Base-by-base conservation (phyloP, 164 flowering plant genomes). In the Aristolochia fimbriata region DNA sequence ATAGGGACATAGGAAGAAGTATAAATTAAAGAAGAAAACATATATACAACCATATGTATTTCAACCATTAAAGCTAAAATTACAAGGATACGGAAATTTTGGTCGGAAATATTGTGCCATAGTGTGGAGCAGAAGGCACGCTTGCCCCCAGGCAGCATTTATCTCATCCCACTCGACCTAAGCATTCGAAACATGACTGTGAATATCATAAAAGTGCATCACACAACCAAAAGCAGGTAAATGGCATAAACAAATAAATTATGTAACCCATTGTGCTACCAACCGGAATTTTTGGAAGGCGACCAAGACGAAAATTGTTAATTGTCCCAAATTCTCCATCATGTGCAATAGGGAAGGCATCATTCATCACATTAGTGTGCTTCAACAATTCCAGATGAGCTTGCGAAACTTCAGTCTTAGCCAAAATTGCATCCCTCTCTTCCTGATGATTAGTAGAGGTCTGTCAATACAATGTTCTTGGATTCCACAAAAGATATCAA, bases 81-180 rank as follows among this genome's bases (percentile, higher is more conserved):
- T 6, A 37, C 56, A 75, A 81, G 87, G 85, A 84, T 84, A 84
- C 95, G 23, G 78, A 62, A 87, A 93, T 74, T 86, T 88, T 55
- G 96, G 96, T 51, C 81, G 71, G 73, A 83, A 91, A 75, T 94
- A 82, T 58, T 90, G 95, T 59, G 89, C 83, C 96, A 94, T 91
- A 51, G 96, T 94, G 60, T 94, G 97, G 64, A 94, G 91, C 47
- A 93, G 92, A 68, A 94, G 91, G 68, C 97, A 90, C 51, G 97
- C 96, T 78, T 90, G 99, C 48, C 99, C 99, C 97, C 97, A 94
- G 22, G 99, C 97, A 74, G 97, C 97, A 85, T 94, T 94, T 72
- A 88, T 84, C 79, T 94, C 99, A 76, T 94, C 97, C 99, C 97
- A 91, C 68, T 94, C 99, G 61, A 93, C 95, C 98, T 93, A 66